Evolutionary conservation across 2,329 filamentous ascomycete species (phyloP), one percentile per base, ranked within the genome.

Genomic region (Amesomyces nigricolor): DNA sequence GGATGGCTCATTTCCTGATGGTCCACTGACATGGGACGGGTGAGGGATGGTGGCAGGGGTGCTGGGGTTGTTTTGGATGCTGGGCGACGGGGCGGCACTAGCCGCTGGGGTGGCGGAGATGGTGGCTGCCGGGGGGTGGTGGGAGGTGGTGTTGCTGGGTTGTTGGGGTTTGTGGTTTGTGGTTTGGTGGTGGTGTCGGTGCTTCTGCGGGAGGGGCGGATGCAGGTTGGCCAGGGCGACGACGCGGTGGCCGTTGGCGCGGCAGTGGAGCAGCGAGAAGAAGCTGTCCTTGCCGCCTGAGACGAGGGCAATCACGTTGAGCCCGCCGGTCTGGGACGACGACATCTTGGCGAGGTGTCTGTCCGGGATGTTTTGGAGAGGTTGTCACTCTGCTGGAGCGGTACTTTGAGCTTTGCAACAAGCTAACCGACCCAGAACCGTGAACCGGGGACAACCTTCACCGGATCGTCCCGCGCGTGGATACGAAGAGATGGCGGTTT

Each of bases 261-360:
- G 77, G 71, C 91, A 96, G 75, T 99, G 94, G 56, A 96, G 80
- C 62, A 96, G 80, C 17, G 89, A 92, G 75, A 88, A 97, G 71
- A 99, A 87, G 62, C 92, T 96, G 75, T 99, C 94, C 74, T 99
- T 99, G 62, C 94, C 94, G 58, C 94, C 94, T 17, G 94, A 99
- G 61, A 99, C 86, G 59, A 99, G 78, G 48, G 89, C 92, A 64
- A 99, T 91, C 61, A 96, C 91, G 63, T 91, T 86, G 61, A 86
- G 74, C 59, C 72, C 70, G 59, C 40, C 44, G 16, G 51, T 9
- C 13, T 45, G 56, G 11, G 68, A 62, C 32, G 39, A n/a, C 14
- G 52, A 11, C 56, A 52, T 53, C 32, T 26, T 48, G 19, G 43
- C 42, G 11, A 40, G 38, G 40, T 9, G 35, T 9, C 30, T 17